Percentiles rank a stretch among this genome's conserved stretches.
Evolutionary conservation across 2,329 filamentous ascomycete species (phyloP).

Genomic region (Talaromyces sp.): DNA sequence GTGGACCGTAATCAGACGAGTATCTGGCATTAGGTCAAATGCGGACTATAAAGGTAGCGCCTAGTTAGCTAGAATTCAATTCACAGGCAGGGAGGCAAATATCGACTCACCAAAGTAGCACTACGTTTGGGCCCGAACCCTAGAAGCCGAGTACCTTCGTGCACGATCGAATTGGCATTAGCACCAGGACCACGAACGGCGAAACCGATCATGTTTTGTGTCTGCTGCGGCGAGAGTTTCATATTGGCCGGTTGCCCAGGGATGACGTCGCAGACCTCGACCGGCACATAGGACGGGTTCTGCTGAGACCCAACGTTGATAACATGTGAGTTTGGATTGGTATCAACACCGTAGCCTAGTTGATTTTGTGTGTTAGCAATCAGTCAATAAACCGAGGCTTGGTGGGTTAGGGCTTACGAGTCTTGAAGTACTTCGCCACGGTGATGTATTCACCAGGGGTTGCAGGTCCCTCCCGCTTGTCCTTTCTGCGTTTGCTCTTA

Average conservation of each 20-base stretch:
- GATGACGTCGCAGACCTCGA: conserved; percentile 58
- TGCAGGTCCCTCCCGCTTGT: conserved; percentile 1
- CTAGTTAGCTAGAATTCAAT: neutral
- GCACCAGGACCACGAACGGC: conserved; percentile 61
- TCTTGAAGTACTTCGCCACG: conserved; percentile 19
- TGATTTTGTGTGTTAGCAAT: neutral
- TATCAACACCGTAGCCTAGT: conserved; percentile 32
- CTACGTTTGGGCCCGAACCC: conserved; percentile 48
- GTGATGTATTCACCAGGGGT: conserved; percentile 13
- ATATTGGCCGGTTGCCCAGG: conserved; percentile 58
- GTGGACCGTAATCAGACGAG: conserved; percentile 62
- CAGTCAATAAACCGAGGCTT: neutral
- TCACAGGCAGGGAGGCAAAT: neutral
- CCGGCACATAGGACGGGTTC: conserved; percentile 60
- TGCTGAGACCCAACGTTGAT: conserved; percentile 58
- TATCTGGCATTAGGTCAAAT: conserved; percentile 56
- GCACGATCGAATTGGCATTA: conserved; percentile 60
- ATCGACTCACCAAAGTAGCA: conserved; percentile 39
- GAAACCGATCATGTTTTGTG: conserved; percentile 63
- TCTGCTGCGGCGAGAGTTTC: conserved; percentile 55
- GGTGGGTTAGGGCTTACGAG: conserved; percentile 13
- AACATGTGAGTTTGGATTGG: conserved; percentile 46
- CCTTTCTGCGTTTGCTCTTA: conserved; percentile 26
- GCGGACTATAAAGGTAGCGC: conserved; percentile 27
- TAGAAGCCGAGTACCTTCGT: conserved; percentile 42